Conservation (phyloP, 768 basidiomycete genomes). For the Coprinellus aureogranulatus region DNA sequence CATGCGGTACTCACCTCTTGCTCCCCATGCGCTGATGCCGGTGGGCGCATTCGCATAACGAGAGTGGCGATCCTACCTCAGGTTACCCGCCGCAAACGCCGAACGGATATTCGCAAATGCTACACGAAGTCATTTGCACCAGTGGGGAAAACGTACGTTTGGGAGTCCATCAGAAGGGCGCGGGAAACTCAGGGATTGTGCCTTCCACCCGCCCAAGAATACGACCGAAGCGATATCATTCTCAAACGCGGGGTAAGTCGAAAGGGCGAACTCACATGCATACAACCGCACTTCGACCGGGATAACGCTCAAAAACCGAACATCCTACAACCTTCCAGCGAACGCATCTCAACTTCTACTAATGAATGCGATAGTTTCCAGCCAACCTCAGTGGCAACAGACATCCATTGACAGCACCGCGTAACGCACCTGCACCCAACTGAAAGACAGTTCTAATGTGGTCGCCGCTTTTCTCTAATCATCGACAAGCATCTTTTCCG, state of each 20-base stretch:
- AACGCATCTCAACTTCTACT: slow-evolving; percentile 20
- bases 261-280: slow-evolving; percentile 57
- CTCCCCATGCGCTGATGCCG: too few species aligned
- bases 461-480: neutral
- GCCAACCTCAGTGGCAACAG: slow-evolving; percentile 38
- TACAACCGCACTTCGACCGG: slow-evolving; percentile 2
- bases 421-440: slow-evolving; percentile 51
- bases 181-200: neutral
- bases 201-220: slow-evolving; percentile 15
- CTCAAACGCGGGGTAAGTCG: slow-evolving; percentile 41
- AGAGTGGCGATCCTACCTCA: too few species aligned
- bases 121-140: too few species aligned
- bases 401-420: slow-evolving; percentile 41
- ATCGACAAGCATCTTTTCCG: slow-evolving; percentile 82
- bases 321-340: neutral
- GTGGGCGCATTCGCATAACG: too few species aligned
- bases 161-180: neutral
- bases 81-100: too few species aligned
- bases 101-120: too few species aligned
- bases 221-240: slow-evolving; percentile 42
- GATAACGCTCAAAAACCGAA: neutral
- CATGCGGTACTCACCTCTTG: too few species aligned
- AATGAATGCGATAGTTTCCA: slow-evolving; percentile 26
- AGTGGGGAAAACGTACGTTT: slow-evolving; percentile 12
- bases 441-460: neutral